phyloP scores from a whole-genome alignment of 2,329 filamentous ascomycete species.

The Coniosporium tulheliwenetii region DNA sequence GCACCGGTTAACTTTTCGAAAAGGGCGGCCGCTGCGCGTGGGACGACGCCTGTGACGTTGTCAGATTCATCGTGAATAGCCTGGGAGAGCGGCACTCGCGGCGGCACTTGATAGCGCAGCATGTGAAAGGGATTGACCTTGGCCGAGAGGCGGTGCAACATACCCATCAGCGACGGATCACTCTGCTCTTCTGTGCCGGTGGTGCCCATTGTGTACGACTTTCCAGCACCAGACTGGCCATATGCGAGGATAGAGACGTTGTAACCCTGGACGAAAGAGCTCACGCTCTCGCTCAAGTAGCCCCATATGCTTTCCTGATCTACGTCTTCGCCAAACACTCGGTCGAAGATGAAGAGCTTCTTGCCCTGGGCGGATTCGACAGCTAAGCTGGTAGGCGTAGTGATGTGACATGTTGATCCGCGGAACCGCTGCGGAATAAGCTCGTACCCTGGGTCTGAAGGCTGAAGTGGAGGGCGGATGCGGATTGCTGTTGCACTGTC shows the following conservation, averaged over 20 bases:
- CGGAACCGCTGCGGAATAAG: constrained; percentile 94
- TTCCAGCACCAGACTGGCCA: constrained; percentile 91
- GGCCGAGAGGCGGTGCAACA: constrained; percentile 16
- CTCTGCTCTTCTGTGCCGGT: constrained; percentile 68
- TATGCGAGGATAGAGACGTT: constrained; percentile 97
- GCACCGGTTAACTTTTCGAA: constrained; percentile 71
- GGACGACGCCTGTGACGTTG: constrained; percentile 65
- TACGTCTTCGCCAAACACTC: constrained; percentile 74
- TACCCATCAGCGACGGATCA: constrained; percentile 62
- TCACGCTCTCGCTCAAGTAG: constrained; percentile 80
- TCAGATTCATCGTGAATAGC: background rate
- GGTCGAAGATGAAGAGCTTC: constrained; percentile 93
- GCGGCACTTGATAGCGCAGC: too few relatives aligned
- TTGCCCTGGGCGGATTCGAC: constrained; percentile 86
- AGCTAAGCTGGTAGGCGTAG: constrained; percentile 66
- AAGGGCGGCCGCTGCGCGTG: constrained; percentile 68
- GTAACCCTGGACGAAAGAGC: constrained; percentile 85
- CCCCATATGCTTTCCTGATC: constrained; percentile 87
- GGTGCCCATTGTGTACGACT: constrained; percentile 98
- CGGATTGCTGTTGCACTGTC: constrained; percentile 54
- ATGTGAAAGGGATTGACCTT: too few relatives aligned
- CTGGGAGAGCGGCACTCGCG: constrained; percentile 5
- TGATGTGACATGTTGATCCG: constrained; percentile 79
- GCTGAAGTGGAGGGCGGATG: constrained; percentile 70
- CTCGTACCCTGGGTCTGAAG: constrained; percentile 81